Evolutionary conservation across 129 eudicot genomes (phyloP), one percentile per base, ranked within the genome.

Genomic region (Arctium minus): DNA sequence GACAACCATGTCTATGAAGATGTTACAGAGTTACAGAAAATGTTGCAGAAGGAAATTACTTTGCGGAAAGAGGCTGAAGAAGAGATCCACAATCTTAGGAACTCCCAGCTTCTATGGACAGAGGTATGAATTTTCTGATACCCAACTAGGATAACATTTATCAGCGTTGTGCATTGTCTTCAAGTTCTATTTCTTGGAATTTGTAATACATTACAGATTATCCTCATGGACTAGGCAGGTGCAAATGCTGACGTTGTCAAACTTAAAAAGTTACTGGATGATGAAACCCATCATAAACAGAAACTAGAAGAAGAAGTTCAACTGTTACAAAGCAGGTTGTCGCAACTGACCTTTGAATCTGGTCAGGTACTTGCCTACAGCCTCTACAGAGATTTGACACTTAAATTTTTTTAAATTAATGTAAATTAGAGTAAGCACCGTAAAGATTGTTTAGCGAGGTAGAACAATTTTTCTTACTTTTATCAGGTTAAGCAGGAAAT

Each of bases 221-320:
- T 40, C 71, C 53, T 81, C 80, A 38, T 88, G 73, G 85, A 85
- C 79, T 84, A 88, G 94, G 87, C 87, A 84, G 97, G 93, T 86
- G 98, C 88, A 85, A 86, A 85, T 83, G 67, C 88, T 32, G 88
- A 92, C 72, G 79, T 87, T 31, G 79, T 87, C 29, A 73, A 88
- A 64, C 94, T 92, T 53, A 89, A 90, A 78, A 83, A 81, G 67
- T 77, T 88, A 84, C 87, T 94, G 64, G 97, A 92, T 76, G 94
- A 94, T 78, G 98, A 92, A 83, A 88, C 78, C 69, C 85, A 12
- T 82, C 86, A 90, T 82, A 94, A 89, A 72, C 89, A 88, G 90
- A 92, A 87, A 80, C 92, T 94, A 44, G 94, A 90, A 86, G 93
- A 94, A 82, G 98, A 94, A 92, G 88, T 92, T 36, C 82, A 85